Evolutionary conservation across 768 basidiomycete genomes (phyloP), one percentile per base, ranked within the genome.

Genomic region (Leucocoprinus sp.): DNA sequence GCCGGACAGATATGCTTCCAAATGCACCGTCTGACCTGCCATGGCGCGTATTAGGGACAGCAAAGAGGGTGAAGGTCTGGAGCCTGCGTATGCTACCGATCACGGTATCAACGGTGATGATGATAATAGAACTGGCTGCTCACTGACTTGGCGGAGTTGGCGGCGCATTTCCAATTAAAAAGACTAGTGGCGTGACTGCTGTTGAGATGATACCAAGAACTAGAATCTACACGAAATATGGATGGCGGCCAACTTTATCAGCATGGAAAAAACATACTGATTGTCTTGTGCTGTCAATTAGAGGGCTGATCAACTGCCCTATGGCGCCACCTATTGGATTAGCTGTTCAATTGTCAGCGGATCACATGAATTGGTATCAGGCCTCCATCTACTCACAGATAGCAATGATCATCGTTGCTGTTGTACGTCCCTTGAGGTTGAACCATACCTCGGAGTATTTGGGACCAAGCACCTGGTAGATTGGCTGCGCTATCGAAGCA

Each of bases 401-500:
- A 5, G 74, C 70, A 23, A 76, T 54, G 15, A 75, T 56, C 75
- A 76, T 79, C 1, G 74, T 92, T 9, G 85, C 85, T 0, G 88
- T 90, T 2, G 84, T 89, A 33, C 89, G 71, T 11, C 82, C 78
- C 48, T 74, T 67, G 37, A 89, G 62, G 50, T 84, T 78, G 55
- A 92, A 92, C 89, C 89, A 92, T 24, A 64, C 75, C 57, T 92
- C 84, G 0, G 88, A 89, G 60, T 83, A 92, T 42, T 76, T 80
- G 1, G 89, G 85, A 4, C 83, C 84, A 7, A 90, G 64, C 19
- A 91, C 74, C 62, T 87, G 86, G 60, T 78, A 90, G 11, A 81
- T 65, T 2, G 87, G 79, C 55, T 87, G 83, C 2, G 84, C 67
- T 37, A 86, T 60, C 1, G 75, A 76, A 5, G 75, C 69, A 31